Evolutionary conservation across 2,329 filamentous ascomycete genomes (phyloP).

Genomic region (Colletotrichum tropicale): DNA sequence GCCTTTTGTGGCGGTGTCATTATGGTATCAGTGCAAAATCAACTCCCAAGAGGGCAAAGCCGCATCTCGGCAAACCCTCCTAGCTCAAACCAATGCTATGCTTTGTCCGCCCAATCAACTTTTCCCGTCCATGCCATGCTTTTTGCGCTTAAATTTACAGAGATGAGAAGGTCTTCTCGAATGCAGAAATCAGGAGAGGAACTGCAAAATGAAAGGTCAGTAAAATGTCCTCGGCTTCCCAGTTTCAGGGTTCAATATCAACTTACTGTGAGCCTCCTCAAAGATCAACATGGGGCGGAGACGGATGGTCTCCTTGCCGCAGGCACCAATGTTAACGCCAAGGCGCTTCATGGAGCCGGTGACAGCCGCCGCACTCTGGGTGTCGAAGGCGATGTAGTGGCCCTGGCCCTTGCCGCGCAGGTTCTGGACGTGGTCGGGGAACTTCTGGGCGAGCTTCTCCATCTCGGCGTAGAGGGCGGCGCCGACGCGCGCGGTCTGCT

Average conservation of each 20-base stretch:
- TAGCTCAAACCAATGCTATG: constrained; percentile 4
- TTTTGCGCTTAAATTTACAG: constrained; percentile 16
- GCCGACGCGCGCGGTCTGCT: constrained; percentile 68
- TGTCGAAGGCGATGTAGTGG: constrained; percentile 84
- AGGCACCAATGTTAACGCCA: constrained; percentile 81
- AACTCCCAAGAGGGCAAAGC: not conserved
- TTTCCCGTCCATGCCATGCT: not conserved
- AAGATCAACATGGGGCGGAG: constrained; percentile 84
- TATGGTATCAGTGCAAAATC: constrained; percentile 13
- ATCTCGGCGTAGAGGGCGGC: constrained; percentile 72
- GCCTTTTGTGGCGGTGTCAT: not conserved
- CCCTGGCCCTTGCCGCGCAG: constrained; percentile 77
- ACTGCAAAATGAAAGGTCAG: not conserved
- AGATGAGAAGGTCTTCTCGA: constrained; percentile 74
- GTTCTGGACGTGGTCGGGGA: constrained; percentile 73
- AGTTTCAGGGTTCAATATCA: not conserved
- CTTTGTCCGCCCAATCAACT: not conserved
- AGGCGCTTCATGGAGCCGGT: constrained; percentile 72
- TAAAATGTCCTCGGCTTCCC: rapidly evolving
- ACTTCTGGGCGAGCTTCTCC: constrained; percentile 65
- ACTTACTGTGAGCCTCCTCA: constrained; percentile 66
- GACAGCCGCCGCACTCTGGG: constrained; percentile 70
- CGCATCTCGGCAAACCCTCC: not conserved
- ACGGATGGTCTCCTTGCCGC: constrained; percentile 70
- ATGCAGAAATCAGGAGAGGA: constrained; percentile 71